Base-by-base conservation (phyloP, 1,284 basidiomycete species). In the Vanrija pseudolonga region DNA sequence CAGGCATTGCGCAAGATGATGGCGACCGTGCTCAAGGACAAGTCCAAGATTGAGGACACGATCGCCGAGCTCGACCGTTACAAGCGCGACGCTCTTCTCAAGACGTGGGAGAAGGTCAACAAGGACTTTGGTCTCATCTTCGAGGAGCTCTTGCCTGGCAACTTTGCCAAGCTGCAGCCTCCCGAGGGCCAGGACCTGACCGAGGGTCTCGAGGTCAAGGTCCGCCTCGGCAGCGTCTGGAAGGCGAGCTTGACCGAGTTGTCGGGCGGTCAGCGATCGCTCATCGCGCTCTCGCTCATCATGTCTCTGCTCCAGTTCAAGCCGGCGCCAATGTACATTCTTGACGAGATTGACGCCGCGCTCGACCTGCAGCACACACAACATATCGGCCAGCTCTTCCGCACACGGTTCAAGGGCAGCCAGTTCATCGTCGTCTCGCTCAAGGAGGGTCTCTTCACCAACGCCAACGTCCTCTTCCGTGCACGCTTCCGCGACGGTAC, bases 221-320 rank as follows among this genome's bases (percentile, higher is more conserved):
- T 99, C 26, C 85, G 85, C 56, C 83, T 99, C 1, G 96, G 96
- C 3, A 84, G 81, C 20, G 91, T 98, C 0, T 99, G 96, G 96
- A 99, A 98, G 75, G 89, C 93, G 66, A 92, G 88, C 69, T 80
- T 99, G 68, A 98, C 95, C 0, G 96, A 99, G 73, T 81, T 98
- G 48, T 94, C 90, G 65, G 96, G 96, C 60, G 96, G 96, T 17
- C 96, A 99, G 81, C 81, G 96, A 59, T 97, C 94, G 1, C 83
- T 98, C 59, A 98, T 98, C 67, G 95, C 95, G 0, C 83, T 98
- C 3, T 96, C 92, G 11, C 82, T 98, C 47, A 98, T 98, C 80
- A 95, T 98, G 93, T 89, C 94, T 0, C 83, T 98, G 39, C 83
- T 98, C 36, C 94, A 98, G 76, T 98, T 98, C 83, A 97, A 98